Conservation (phyloP, 2,329 filamentous ascomycete genomes). For the Pestalotiopsis sp. region DNA sequence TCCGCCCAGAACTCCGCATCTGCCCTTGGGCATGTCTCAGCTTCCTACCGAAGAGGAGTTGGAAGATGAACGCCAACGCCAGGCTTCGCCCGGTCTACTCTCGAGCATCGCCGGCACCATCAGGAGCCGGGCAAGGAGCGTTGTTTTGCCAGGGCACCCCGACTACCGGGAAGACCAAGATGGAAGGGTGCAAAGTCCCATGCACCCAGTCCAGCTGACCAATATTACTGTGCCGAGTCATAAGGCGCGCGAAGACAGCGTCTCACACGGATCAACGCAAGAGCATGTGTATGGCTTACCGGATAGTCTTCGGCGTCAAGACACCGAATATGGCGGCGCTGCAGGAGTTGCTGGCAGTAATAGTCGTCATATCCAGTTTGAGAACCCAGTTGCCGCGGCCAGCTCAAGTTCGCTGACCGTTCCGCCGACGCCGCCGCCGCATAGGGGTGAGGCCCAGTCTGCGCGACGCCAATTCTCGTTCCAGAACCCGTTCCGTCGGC, state of each 20-base stretch:
- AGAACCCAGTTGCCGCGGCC: slow-evolving; percentile 40
- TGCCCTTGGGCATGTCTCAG: slow-evolving; percentile 84
- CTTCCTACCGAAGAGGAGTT: slow-evolving; percentile 72
- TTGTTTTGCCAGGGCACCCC: slow-evolving; percentile 41
- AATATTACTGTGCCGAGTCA: slow-evolving; percentile 57
- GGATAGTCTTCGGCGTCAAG: slow-evolving; percentile 36
- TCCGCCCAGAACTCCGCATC: slow-evolving; percentile 54
- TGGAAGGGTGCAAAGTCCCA: slow-evolving; percentile 51
- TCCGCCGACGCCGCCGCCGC: slow-evolving; percentile 60
- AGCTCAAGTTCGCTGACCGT: slow-evolving; percentile 42
- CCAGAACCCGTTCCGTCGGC: slow-evolving; percentile 76
- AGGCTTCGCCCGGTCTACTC: slow-evolving; percentile 49
- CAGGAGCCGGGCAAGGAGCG: slow-evolving; percentile 46
- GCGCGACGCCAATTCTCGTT: slow-evolving; percentile 88
- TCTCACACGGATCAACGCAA: slow-evolving; percentile 39
- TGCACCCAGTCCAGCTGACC: slow-evolving; percentile 65
- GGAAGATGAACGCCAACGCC: slow-evolving; percentile 52
- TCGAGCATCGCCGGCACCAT: slow-evolving; percentile 62
- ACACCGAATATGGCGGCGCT: slow-evolving; percentile 53
- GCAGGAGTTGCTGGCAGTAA: slow-evolving; percentile 34
- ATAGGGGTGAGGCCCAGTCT: slow-evolving; percentile 41
- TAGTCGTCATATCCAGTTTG: slow-evolving; percentile 51
- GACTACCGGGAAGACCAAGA: slow-evolving; percentile 40
- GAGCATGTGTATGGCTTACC: slow-evolving; percentile 56
- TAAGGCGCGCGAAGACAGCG: slow-evolving; percentile 44